Base-by-base conservation (phyloP, 2,329 filamentous ascomycete species). In the Plenodomus biglobosus region DNA sequence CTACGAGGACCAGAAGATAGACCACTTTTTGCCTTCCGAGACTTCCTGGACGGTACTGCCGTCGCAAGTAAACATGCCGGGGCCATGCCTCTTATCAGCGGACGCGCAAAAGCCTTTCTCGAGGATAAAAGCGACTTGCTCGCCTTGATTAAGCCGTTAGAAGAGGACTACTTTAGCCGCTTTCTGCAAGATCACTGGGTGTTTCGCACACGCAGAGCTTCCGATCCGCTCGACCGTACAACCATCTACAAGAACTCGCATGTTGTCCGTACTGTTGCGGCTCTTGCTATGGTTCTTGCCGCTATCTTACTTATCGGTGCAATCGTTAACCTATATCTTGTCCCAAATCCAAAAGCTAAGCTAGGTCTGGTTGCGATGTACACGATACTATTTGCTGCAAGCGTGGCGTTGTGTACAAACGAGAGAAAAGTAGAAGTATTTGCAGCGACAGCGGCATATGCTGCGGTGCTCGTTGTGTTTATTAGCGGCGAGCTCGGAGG, bases 401-500 rank as follows among this genome's bases (percentile, higher is more conserved):
- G 58, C 44, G 47, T 65, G 1, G 42, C 41, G 2, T 17, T 59
- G 7, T 53, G 59, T 27, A 61, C 55, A 0, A 64, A 55, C 24
- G 59, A 59, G 22, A 48, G 42, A 40, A 48, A 57, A 20, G 51
- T 53, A 3, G 61, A 64, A n/a, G 49, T 66, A 2, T 64, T 65
- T 42, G 59, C 55, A 16, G 52, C 62, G 24, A 62, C 62, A 5
- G 59, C 62, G 10, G 57, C 54, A 2, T 64, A 62, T 37, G 59
- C 58, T 2, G 60, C 59, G 16, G 56, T 60, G 7, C 49, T 57
- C 17, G 60, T 62, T 1, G 59, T 63, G 8, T 65, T 63, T 34
- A 48, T 64, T 2, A 59, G 52, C 24, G 53, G 59, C 0, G 54
- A 60, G 46, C 43, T 65, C 1, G 55, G 55, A n/a, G 44, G 52